Evolutionary conservation across 805 yeast genomes (phyloP).

Genomic region (Tetrapisispora taiwanensis): DNA sequence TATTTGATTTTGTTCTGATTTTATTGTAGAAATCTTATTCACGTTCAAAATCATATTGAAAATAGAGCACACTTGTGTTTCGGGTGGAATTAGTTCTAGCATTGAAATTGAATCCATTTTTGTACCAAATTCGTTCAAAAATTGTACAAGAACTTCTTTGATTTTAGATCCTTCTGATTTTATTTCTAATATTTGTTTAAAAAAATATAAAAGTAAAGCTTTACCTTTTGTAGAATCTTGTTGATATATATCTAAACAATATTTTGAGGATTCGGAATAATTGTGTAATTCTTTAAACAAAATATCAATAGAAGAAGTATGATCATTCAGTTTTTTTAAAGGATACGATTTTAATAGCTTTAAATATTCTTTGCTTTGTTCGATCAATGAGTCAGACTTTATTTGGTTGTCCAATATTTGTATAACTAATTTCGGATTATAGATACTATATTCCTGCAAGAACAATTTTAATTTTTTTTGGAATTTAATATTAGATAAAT

Average conservation of each 20-base stretch:
- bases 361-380: constrained; percentile 8
- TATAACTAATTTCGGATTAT: constrained; percentile 33
- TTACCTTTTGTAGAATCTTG: constrained; percentile 33
- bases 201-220: constrained; percentile 30
- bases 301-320: constrained; percentile 52
- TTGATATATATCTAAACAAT: constrained; percentile 43
- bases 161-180: constrained; percentile 1
- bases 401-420: constrained; percentile 11
- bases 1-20: constrained; percentile 34
- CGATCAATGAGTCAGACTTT: neutral
- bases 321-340: constrained; percentile 48
- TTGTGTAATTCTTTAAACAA: constrained; percentile 49
- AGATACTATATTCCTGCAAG: constrained; percentile 27
- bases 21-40: constrained; percentile 33
- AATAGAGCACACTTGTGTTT: constrained; percentile 37
- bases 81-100: constrained; percentile 42
- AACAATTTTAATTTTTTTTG: constrained; percentile 29
- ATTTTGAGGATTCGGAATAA: constrained; percentile 46
- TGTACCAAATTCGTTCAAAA: constrained; percentile 20
- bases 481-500: constrained; percentile 12
- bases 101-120: constrained; percentile 23
- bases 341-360: constrained; percentile 39
- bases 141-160: constrained; percentile 7
- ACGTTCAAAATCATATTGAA: constrained; percentile 36
- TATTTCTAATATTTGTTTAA: constrained; percentile 27